Percentiles rank a stretch among this genome's conserved stretches.
phyloP scores from a whole-genome alignment of 2,329 filamentous ascomycete genomes.

The Arthroderma sp. region DNA sequence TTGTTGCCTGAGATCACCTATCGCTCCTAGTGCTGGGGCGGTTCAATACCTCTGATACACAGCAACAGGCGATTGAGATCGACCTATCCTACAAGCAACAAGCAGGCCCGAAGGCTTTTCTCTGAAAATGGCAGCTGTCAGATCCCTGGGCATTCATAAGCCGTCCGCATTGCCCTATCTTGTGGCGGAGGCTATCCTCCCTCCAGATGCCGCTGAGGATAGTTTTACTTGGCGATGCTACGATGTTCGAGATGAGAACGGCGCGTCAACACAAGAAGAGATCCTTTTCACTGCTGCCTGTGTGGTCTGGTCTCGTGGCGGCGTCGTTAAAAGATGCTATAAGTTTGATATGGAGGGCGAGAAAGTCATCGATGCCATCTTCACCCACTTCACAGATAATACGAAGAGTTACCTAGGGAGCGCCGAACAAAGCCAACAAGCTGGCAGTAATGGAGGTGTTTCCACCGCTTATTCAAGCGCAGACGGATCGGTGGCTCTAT shows the following conservation, averaged over 20 bases:
- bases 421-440: background rate
- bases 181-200: constrained; percentile 64
- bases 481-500: background rate
- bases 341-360: constrained; percentile 80
- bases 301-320: constrained; percentile 81
- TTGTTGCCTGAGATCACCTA: no score
- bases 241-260: constrained; percentile 31
- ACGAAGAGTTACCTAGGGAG: constrained; percentile 11
- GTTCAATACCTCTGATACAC: no score
- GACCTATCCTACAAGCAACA: no score
- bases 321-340: constrained; percentile 72
- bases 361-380: constrained; percentile 67
- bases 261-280: constrained; percentile 55
- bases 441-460: background rate
- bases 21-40: no score
- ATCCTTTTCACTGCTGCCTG: constrained; percentile 60
- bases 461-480: background rate
- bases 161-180: constrained; percentile 74
- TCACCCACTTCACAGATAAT: constrained; percentile 58
- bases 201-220: constrained; percentile 49
- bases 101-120: no score
- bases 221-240: constrained; percentile 63
- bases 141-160: constrained; percentile 80
- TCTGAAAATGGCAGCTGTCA: constrained; percentile 67
- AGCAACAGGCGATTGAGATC: no score